Evolutionary conservation across 2,329 filamentous ascomycete species (phyloP), one percentile per base, ranked within the genome.

Genomic region (Trichophyton rubrum): DNA sequence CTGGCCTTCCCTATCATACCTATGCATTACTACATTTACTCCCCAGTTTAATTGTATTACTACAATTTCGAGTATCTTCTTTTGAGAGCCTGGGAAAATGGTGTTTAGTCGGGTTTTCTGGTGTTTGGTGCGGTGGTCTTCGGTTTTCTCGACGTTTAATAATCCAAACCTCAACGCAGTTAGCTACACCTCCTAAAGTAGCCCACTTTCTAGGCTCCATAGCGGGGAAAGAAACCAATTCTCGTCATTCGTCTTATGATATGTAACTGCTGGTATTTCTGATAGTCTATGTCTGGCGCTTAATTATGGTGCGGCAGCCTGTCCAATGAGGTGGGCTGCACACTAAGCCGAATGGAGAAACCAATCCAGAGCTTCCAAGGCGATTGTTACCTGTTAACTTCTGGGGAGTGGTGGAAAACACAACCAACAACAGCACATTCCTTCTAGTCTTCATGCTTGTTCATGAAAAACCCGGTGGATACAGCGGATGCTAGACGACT

Each of bases 381-480:
- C 17, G 47, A 8, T 40, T 24, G 8, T 43, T 57, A 57, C 55
- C 35, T 57, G 55, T 57, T 57, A 57, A 57, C 55, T 57, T 57
- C 40, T 27, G 35, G 13, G 24, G 55, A 20, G 11, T 13, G 33
- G 33, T 38, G 11, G 33, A 38, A 38, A 38, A 43, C 7, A 57
- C 55, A 41, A 3, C 4, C 55, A 56, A 40, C 55, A 57, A 57
- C 27, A 24, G 24, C 51, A 27, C 20, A 55, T 35, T n/a, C 40
- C 27, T 55, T 27, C 20, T 27, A 3, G 20, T 30, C 11, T 51
- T 7, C 30, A 38, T 35, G 33, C 51, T 33, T n/a, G 7, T 24
- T 27, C 30, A 27, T 20, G 13, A 55, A n/a, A 8, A 13, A 55
- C 4, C 27, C 20, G 30, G 51, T 27, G 27, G 33, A 30, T 35